These are phyloP conservation scores for Microcera coccophila DNA, from an alignment of 2,329 filamentous ascomycete species.

Conservation along the genomic window DNA sequence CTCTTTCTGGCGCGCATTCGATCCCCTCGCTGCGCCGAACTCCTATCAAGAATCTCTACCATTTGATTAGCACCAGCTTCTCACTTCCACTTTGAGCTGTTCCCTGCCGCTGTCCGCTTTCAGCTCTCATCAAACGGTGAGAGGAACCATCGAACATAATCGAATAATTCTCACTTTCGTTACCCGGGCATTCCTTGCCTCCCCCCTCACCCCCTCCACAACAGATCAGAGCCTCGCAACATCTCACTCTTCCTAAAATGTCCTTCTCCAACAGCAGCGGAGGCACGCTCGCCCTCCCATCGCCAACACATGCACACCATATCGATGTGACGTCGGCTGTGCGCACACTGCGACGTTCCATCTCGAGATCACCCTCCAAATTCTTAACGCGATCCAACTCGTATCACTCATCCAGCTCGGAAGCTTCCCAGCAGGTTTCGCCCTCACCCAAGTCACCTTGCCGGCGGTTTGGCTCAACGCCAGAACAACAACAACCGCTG, in stretches of 20 bases:
- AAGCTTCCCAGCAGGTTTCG: constrained; percentile 43
- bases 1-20: constrained; percentile 27
- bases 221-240: constrained; percentile 19
- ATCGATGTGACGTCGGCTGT: constrained; percentile 80
- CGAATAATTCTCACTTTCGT: constrained; percentile 10
- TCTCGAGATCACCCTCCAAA: constrained; percentile 92
- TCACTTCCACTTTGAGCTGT: constrained; percentile 10
- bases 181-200: constrained; percentile 32
- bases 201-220: constrained; percentile 19
- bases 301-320: constrained; percentile 77
- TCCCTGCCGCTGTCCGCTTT: constrained; percentile 5
- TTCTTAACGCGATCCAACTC: constrained; percentile 58
- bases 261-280: constrained; percentile 59
- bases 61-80: constrained; percentile 7
- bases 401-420: constrained; percentile 44
- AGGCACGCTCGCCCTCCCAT: constrained; percentile 80
- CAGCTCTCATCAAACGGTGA: constrained; percentile 11
- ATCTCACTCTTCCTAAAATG: constrained; percentile 42
- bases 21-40: constrained; percentile 15
- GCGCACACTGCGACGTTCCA: constrained; percentile 76
- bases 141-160: constrained; percentile 11
- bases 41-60: constrained; percentile 14
- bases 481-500: constrained; percentile 30
- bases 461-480: constrained; percentile 40
- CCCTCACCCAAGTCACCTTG: constrained; percentile 53